Conservation (phyloP, 805 yeast species). For the Ogataea salicorniae region DNA sequence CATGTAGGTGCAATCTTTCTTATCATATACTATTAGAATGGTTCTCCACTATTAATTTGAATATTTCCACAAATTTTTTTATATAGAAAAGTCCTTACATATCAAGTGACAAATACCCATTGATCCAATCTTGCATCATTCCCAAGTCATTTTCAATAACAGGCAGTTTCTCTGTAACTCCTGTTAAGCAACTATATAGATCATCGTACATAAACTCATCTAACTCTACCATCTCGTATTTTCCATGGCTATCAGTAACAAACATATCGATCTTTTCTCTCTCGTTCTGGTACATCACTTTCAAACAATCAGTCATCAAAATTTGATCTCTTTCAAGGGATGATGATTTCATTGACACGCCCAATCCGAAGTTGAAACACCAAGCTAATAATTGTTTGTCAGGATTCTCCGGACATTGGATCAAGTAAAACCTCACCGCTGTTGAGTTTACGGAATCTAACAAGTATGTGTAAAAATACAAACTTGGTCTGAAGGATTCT, state of each 20-base stretch:
- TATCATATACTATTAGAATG: too few species aligned
- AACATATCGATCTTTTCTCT: slow-evolving; percentile 23
- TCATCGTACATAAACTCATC: slow-evolving; percentile 33
- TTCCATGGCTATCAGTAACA: slow-evolving; percentile 13
- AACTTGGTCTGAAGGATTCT: slow-evolving; percentile 33
- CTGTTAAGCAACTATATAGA: slow-evolving; percentile 25
- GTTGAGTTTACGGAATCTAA: slow-evolving; percentile 38
- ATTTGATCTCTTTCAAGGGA: not conserved
- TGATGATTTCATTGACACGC: slow-evolving; percentile 10
- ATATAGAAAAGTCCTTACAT: not conserved
- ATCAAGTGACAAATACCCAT: slow-evolving; percentile 23
- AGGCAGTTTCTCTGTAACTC: slow-evolving; percentile 34
- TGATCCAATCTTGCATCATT: slow-evolving; percentile 26
- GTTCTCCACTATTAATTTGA: too few species aligned
- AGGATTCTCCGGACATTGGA: slow-evolving; percentile 11
- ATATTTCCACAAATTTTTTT: too few species aligned
- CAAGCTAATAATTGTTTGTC: slow-evolving; percentile 31
- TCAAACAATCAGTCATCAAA: slow-evolving; percentile 30
- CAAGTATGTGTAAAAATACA: slow-evolving; percentile 35
- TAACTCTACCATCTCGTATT: slow-evolving; percentile 25
- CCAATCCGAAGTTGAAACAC: slow-evolving; percentile 45
- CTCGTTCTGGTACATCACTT: slow-evolving; percentile 40
- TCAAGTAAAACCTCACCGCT: slow-evolving; percentile 35
- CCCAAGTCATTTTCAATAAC: slow-evolving; percentile 2
- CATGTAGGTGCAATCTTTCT: too few species aligned